Conservation (phyloP, 2,329 filamentous ascomycete species). For the Fusarium anthophilum region DNA sequence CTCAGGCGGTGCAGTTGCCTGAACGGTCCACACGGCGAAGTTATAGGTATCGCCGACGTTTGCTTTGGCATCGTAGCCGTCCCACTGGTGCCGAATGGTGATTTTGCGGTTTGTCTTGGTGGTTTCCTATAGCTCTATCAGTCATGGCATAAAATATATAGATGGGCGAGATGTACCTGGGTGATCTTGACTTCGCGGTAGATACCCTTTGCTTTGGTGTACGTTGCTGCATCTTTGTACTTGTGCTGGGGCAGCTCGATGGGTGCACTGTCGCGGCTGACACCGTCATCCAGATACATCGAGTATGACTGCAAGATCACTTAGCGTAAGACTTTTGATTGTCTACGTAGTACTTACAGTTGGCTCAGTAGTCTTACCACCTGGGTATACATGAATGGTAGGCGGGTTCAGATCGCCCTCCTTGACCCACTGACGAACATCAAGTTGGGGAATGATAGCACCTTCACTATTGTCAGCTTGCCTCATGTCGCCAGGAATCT, state of each 20-base stretch:
- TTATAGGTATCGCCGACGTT: neutral
- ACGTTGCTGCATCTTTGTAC: neutral
- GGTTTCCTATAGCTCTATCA: neutral
- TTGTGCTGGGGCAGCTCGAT: neutral
- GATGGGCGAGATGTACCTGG: accelerated
- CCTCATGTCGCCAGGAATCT: accelerated
- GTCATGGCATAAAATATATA: accelerated
- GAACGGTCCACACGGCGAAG: neutral
- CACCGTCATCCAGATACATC: neutral
- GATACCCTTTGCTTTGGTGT: neutral
- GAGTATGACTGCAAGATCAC: neutral
- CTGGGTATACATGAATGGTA: neutral
- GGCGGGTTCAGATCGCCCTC: neutral
- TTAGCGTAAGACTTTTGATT: accelerated
- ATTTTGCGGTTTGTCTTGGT: neutral
- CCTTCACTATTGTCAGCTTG: neutral
- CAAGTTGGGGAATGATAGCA: conserved; percentile 2
- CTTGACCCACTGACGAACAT: neutral
- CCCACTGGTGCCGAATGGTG: neutral
- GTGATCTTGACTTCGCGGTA: neutral
- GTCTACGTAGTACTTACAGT: neutral
- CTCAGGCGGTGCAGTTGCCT: neutral
- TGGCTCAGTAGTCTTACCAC: neutral
- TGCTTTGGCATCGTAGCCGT: neutral
- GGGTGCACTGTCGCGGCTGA: neutral